Percentiles rank a stretch among this genome's conserved stretches.
phyloP scores from a whole-genome alignment of 768 basidiomycete species.

The Kwoniella sp. region DNA sequence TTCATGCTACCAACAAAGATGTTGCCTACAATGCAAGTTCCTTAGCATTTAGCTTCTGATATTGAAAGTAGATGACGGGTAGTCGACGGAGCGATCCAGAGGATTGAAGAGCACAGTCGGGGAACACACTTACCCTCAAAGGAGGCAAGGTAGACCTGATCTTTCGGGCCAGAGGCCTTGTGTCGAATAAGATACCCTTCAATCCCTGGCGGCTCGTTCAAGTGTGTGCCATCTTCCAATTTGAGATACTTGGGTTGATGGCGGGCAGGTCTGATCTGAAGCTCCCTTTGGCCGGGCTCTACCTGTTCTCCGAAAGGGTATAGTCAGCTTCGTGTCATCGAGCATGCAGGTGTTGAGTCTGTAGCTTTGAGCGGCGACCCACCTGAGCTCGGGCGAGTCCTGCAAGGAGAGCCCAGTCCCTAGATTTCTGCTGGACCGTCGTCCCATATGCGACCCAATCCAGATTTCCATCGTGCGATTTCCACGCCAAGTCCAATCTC shows the following conservation, averaged over 20 bases:
- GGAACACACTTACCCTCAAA: slow-evolving; percentile 44
- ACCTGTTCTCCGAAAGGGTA: slow-evolving; percentile 23
- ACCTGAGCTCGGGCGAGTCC: slow-evolving; percentile 77
- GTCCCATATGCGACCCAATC: slow-evolving; percentile 83
- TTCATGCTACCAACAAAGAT: slow-evolving; percentile 37
- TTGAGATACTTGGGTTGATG: slow-evolving; percentile 64
- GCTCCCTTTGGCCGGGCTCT: slow-evolving; percentile 22
- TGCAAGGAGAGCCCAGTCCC: slow-evolving; percentile 74
- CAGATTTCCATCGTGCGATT: slow-evolving; percentile 65
- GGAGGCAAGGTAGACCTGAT: slow-evolving; percentile 40
- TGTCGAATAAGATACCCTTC: slow-evolving; percentile 74
- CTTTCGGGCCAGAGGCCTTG: slow-evolving; percentile 26
- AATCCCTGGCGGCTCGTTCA: slow-evolving; percentile 76
- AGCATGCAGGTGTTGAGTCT: too few relatives aligned
- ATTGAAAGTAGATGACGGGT: too few relatives aligned
- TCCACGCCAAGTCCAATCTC: slow-evolving; percentile 74
- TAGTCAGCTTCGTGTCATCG: neutral
- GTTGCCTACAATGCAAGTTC: slow-evolving; percentile 33
- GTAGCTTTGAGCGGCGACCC: slow-evolving; percentile 33
- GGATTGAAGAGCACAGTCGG: neutral
- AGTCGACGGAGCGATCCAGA: neutral
- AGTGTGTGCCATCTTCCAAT: slow-evolving; percentile 59
- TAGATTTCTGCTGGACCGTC: slow-evolving; percentile 61
- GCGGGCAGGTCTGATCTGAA: slow-evolving; percentile 75
- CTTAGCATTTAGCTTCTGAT: neutral